Percentiles rank a stretch among this genome's conserved stretches.
These are phyloP conservation scores for Diaporthe australafricana DNA, from an alignment of 2,329 filamentous ascomycete species.

Conservation along the genomic window DNA sequence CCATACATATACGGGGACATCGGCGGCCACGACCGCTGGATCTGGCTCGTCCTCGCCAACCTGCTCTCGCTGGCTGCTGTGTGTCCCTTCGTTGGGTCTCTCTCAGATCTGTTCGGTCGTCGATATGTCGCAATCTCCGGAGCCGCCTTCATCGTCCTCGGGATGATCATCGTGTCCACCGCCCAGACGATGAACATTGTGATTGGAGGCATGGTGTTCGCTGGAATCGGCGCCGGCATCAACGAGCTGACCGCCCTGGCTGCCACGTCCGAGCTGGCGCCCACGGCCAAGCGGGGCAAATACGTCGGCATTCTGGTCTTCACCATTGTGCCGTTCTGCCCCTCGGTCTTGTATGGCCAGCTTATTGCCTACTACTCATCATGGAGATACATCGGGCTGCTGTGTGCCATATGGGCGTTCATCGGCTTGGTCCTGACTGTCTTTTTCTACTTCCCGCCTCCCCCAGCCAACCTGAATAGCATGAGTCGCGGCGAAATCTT, in stretches of 20 bases:
- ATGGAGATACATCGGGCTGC: conserved; percentile 67
- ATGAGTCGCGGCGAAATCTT: conserved; percentile 54
- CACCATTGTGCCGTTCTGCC: conserved; percentile 72
- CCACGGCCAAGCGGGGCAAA: conserved; percentile 71
- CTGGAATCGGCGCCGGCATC: conserved; percentile 74
- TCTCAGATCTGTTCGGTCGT: conserved; percentile 73
- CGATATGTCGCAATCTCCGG: conserved; percentile 69
- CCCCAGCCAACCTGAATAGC: conserved; percentile 54
- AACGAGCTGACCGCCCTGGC: conserved; percentile 77
- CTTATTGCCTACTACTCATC: conserved; percentile 57
- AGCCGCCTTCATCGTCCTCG: conserved; percentile 63
- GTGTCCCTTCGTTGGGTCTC: conserved; percentile 73
- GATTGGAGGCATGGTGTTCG: conserved; percentile 68
- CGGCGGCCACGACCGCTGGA: conserved; percentile 69
- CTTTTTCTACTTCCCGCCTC: conserved; percentile 65
- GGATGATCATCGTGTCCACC: conserved; percentile 69
- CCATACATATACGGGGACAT: conserved; percentile 70
- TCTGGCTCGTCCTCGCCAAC: conserved; percentile 69
- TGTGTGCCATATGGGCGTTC: conserved; percentile 64
- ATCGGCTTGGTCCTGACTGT: conserved; percentile 62
- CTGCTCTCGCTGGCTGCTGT: conserved; percentile 67
- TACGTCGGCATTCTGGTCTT: conserved; percentile 72
- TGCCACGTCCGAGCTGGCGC: conserved; percentile 75
- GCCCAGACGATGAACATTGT: conserved; percentile 70
- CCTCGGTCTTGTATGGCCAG: conserved; percentile 71